Conservation (phyloP, 1,284 basidiomycete genomes). For the Malassezia globosa region DNA sequence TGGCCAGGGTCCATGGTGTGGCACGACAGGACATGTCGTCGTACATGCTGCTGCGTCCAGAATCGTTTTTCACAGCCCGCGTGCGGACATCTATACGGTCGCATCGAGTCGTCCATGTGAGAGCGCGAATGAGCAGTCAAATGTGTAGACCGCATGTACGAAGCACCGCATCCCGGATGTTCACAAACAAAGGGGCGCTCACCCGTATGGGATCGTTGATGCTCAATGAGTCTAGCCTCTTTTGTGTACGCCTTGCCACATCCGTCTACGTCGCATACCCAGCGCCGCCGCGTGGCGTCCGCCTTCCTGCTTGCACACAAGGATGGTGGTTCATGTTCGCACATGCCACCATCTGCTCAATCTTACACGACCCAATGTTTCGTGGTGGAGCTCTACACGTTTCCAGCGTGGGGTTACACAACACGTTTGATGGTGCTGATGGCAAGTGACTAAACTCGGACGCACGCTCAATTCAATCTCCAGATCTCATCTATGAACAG, state of each 20-base stretch:
- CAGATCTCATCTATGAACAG: too few relatives aligned
- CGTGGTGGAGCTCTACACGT: too few relatives aligned
- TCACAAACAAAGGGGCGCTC: slow-evolving; percentile 15
- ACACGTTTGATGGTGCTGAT: too few relatives aligned
- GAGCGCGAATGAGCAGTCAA: slow-evolving; percentile 13
- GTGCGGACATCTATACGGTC: slow-evolving; percentile 4
- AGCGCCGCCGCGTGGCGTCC: not conserved
- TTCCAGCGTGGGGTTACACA: too few relatives aligned
- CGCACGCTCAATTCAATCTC: too few relatives aligned
- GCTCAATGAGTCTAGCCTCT: slow-evolving; percentile 14
- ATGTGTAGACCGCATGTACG: slow-evolving; percentile 18
- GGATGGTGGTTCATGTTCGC: too few relatives aligned
- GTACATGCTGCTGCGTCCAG: slow-evolving; percentile 16
- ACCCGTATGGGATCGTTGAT: slow-evolving; percentile 13
- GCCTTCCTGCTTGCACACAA: too few relatives aligned
- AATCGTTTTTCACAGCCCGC: slow-evolving; percentile 8
- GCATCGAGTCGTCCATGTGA: slow-evolving; percentile 6
- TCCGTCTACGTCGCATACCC: slow-evolving; percentile 7
- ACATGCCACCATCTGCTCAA: too few relatives aligned
- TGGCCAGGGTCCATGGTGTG: slow-evolving; percentile 1
- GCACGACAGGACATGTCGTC: slow-evolving; percentile 10
- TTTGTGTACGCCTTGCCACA: slow-evolving; percentile 15
- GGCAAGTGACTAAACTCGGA: too few relatives aligned
- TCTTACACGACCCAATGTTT: too few relatives aligned
- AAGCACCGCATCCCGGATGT: slow-evolving; percentile 8